These are phyloP conservation scores for Hysterium pulicare DNA, from an alignment of 2,329 filamentous ascomycete genomes.

Conservation along the genomic window DNA sequence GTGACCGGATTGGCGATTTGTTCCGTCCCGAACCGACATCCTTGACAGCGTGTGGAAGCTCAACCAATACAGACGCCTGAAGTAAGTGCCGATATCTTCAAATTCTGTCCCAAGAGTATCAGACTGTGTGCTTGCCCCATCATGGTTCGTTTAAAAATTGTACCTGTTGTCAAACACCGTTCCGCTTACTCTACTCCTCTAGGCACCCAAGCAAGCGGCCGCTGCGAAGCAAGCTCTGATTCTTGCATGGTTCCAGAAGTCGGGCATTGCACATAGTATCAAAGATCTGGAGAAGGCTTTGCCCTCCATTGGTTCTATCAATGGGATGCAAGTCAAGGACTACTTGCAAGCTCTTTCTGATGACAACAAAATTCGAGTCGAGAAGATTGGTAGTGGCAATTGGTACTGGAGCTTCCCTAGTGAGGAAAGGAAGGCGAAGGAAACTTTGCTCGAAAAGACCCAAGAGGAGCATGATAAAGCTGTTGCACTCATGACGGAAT, in stretches of 20 bases:
- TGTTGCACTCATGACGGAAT: constrained; percentile 30
- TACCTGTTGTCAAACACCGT: no score
- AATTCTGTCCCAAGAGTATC: no score
- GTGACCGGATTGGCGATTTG: no score
- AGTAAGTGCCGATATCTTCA: no score
- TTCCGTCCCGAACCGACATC: no score
- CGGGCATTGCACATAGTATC: constrained; percentile 60
- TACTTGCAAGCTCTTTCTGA: constrained; percentile 61
- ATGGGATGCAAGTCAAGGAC: constrained; percentile 65
- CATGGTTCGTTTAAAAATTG: no score
- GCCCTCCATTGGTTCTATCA: constrained; percentile 60
- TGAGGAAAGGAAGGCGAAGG: constrained; percentile 52
- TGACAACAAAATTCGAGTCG: constrained; percentile 60
- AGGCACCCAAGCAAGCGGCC: constrained; percentile 57
- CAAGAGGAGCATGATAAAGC: constrained; percentile 39
- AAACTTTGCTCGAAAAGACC: constrained; percentile 37
- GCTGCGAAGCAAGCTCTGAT: constrained; percentile 57
- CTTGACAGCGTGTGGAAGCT: no score
- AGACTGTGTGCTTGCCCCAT: no score
- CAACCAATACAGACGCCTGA: no score
- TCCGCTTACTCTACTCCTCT: no score
- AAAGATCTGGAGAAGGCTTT: constrained; percentile 66
- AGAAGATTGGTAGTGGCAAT: constrained; percentile 69
- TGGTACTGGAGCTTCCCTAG: constrained; percentile 69
- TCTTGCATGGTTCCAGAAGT: constrained; percentile 57